Base-by-base conservation (phyloP, 768 basidiomycete genomes). In the Lactifluus hygrophoroides region DNA sequence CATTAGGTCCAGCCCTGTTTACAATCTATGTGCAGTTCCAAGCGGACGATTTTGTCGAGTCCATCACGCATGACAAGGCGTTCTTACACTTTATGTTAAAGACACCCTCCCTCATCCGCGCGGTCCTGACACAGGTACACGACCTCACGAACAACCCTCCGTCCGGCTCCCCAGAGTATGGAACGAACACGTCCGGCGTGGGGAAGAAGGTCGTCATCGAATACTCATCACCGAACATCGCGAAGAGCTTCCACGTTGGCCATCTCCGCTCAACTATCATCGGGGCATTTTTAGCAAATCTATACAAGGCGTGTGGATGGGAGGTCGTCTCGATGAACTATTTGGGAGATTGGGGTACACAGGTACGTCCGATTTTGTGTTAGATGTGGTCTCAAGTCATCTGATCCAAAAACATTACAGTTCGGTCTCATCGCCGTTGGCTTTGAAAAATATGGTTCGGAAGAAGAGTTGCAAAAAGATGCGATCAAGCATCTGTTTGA, bases 181-280 rank as follows among this genome's bases (percentile, higher is more conserved):
- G 95, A n/a, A 78, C 82, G 3, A 94, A 92, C 70, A 74, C 75
- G 28, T 74, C 76, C 3, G 92, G 90, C 5, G 76, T 79, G 45
- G 93, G 93, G 11, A 94, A 96, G 74, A 90, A 82, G 50, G 73
- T 89, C 60, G 70, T 95, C 64, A 79, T 95, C 67, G 95, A 98
- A 72, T 98, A 90, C 72, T 96, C 93, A 1, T 91, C 90, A 2
- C 94, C 94, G 16, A 98, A 99, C 69, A 97, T 98, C 65, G 95
- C 95, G 19, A 99, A 99, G 70, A 87, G 88, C 5, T 98, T 98
- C 82, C 95, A 99, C 66, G 94, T 96, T 52, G 96, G 95, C 14
- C 95, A 98, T 72, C 74, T 98, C 59, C 82, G 95, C 38, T 94
- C 91, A 54, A 99, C 95, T n/a, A 99, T 99, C 70, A 95, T 98